Percentiles rank a stretch among this genome's conserved stretches.
These are phyloP conservation scores for Mucor piriformis DNA, from an alignment of 371 early-diverging fungal genomes.

Conservation along the genomic window DNA sequence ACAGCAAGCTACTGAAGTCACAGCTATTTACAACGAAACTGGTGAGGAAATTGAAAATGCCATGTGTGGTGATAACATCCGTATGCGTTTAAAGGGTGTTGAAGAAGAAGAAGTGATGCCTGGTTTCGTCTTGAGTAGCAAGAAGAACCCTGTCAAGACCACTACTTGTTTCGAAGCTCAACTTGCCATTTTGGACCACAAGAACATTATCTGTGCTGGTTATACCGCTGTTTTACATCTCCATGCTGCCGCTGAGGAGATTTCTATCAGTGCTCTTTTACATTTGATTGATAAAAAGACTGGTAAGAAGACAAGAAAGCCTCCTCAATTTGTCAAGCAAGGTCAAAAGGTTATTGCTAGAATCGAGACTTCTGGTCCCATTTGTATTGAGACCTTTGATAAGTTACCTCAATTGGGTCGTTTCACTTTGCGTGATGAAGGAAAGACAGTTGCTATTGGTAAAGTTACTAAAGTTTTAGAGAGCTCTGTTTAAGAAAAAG, in stretches of 20 bases:
- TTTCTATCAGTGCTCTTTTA: constrained; percentile 76
- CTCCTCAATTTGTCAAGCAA: constrained; percentile 93
- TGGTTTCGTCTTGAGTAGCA: constrained; percentile 87
- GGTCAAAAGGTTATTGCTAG: constrained; percentile 85
- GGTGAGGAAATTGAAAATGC: constrained; percentile 84
- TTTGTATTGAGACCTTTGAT: constrained; percentile 90
- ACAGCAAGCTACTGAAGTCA: constrained; percentile 68
- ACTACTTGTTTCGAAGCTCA: constrained; percentile 85
- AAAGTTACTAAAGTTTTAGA: constrained; percentile 83
- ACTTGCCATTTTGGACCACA: constrained; percentile 88
- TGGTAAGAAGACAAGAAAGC: constrained; percentile 80
- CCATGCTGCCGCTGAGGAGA: constrained; percentile 89
- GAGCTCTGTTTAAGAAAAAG: constrained; percentile 15
- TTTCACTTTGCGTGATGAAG: constrained; percentile 96
- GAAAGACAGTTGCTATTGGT: constrained; percentile 95
- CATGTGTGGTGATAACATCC: constrained; percentile 91
- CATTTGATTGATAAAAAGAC: constrained; percentile 91
- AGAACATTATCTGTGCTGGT: constrained; percentile 95
- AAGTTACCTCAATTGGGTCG: constrained; percentile 93
- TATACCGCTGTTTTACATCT: constrained; percentile 91
- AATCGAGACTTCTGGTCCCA: constrained; percentile 71
- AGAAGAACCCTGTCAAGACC: constrained; percentile 77
- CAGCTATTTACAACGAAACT: constrained; percentile 78
- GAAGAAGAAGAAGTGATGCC: constrained; percentile 91
- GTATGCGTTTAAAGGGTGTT: constrained; percentile 86